A percentile compares a stretch with the other conserved stretches of the same genome.
Conservation (phyloP, 495 filamentous ascomycete genomes). For the Oidiodendron maius region DNA sequence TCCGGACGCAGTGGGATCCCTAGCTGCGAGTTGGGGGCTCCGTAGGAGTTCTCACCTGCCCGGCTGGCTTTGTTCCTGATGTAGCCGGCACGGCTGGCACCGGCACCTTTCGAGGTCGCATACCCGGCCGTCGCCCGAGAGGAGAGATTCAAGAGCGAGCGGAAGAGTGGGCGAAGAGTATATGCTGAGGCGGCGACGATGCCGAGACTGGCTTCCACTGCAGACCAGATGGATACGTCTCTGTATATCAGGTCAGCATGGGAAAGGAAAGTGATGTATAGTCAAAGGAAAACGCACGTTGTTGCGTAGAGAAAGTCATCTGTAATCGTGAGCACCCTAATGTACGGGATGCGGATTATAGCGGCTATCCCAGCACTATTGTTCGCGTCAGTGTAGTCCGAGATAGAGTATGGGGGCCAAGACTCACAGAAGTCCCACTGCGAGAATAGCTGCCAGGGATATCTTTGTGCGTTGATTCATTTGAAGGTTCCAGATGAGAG, state of each 20-base stretch:
- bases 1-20: no score
- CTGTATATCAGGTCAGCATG: slow-evolving; percentile 4
- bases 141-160: no score
- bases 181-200: slow-evolving; percentile 24
- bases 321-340: slow-evolving; percentile 22
- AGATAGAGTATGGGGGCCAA: not conserved
- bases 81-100: no score
- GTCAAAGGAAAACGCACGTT: not conserved
- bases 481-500: slow-evolving; percentile 34
- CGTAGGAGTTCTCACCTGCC: no score
- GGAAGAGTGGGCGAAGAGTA: slow-evolving; percentile 26
- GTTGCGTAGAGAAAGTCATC: slow-evolving; percentile 20
- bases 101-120: no score
- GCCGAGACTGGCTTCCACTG: slow-evolving; percentile 28
- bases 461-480: slow-evolving; percentile 29
- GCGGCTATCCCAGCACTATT: slow-evolving; percentile 31
- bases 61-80: no score
- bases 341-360: slow-evolving; percentile 35
- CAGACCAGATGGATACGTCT: slow-evolving; percentile 28
- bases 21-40: no score
- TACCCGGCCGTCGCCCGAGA: no score
- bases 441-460: slow-evolving; percentile 27
- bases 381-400: not conserved
- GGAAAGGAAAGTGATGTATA: not conserved
- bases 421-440: slow-evolving; percentile 29